These are phyloP conservation scores for Oryza officinalis DNA, from an alignment of 176 grass and related monocot genomes.

Conservation along the genomic window DNA sequence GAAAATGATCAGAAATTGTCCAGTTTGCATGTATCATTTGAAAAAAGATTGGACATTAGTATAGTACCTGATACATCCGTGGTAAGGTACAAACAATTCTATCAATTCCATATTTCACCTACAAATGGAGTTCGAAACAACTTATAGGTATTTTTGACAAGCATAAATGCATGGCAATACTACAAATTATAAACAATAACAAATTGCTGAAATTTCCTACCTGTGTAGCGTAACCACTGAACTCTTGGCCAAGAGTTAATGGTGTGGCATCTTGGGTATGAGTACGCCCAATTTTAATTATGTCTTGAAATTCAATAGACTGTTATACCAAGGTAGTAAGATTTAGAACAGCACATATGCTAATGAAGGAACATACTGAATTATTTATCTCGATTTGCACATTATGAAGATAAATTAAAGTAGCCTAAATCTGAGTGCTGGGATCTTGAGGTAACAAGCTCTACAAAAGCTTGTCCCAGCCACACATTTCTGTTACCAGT, in stretches of 20 bases:
- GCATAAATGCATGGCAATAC: background rate
- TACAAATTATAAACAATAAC: slow-evolving; percentile 5
- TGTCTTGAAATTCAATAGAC: slow-evolving; percentile 92
- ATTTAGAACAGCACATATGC: background rate
- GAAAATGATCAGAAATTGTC: slow-evolving; percentile 29
- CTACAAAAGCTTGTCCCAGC: background rate
- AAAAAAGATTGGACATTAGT: slow-evolving; percentile 29
- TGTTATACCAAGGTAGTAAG: slow-evolving; percentile 39
- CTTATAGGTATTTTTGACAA: slow-evolving; percentile 12
- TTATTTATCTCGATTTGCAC: background rate
- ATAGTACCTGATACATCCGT: slow-evolving; percentile 84
- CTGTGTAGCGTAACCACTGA: slow-evolving; percentile 92
- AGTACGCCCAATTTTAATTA: slow-evolving; percentile 93
- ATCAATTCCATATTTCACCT: slow-evolving; percentile 95
- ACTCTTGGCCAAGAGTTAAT: slow-evolving; percentile 95
- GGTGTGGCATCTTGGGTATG: slow-evolving; percentile 99
- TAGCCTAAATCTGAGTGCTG: background rate
- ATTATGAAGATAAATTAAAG: background rate
- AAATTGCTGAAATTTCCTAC: slow-evolving; percentile 47
- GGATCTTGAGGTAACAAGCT: background rate
- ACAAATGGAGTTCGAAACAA: slow-evolving; percentile 32
- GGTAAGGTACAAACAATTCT: slow-evolving; percentile 75
- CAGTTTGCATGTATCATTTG: slow-evolving; percentile 10
- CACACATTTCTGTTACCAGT: background rate
- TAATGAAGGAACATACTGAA: background rate